phyloP scores from a whole-genome alignment of 768 basidiomycete genomes.

The Nidula microcarpa region DNA sequence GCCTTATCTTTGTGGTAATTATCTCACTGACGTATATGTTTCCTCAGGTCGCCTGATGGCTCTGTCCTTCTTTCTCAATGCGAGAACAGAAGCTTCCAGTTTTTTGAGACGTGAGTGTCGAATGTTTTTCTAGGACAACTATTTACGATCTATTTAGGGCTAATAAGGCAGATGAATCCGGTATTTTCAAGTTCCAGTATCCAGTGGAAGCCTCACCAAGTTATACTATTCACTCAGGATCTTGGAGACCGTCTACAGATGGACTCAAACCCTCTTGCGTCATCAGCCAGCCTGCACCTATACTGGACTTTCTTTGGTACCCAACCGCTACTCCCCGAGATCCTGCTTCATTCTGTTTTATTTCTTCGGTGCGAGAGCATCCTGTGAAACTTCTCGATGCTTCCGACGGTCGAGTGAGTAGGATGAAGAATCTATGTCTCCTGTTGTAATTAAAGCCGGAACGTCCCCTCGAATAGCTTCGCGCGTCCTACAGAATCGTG shows the following conservation, averaged over 20 bases:
- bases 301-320: slow-evolving; percentile 84
- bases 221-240: no score
- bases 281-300: slow-evolving; percentile 59
- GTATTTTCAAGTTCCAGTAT: neutral
- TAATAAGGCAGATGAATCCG: neutral
- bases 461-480: slow-evolving; percentile 45
- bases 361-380: slow-evolving; percentile 78
- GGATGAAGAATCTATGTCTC: no score
- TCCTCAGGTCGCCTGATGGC: slow-evolving; percentile 71
- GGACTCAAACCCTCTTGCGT: slow-evolving; percentile 11
- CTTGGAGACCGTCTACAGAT: no score
- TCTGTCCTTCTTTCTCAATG: slow-evolving; percentile 62
- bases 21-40: neutral
- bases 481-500: slow-evolving; percentile 89
- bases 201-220: neutral
- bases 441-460: no score
- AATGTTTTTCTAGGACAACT: neutral
- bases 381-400: slow-evolving; percentile 87
- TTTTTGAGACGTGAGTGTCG: slow-evolving; percentile 44
- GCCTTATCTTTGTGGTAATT: neutral
- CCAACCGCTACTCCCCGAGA: slow-evolving; percentile 62
- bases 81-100: slow-evolving; percentile 66
- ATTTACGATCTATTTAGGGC: neutral
- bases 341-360: slow-evolving; percentile 74
- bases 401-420: slow-evolving; percentile 63